Percentiles rank a stretch among this genome's conserved stretches.
Conservation (phyloP, 768 basidiomycete genomes). For the Collybia sp. region DNA sequence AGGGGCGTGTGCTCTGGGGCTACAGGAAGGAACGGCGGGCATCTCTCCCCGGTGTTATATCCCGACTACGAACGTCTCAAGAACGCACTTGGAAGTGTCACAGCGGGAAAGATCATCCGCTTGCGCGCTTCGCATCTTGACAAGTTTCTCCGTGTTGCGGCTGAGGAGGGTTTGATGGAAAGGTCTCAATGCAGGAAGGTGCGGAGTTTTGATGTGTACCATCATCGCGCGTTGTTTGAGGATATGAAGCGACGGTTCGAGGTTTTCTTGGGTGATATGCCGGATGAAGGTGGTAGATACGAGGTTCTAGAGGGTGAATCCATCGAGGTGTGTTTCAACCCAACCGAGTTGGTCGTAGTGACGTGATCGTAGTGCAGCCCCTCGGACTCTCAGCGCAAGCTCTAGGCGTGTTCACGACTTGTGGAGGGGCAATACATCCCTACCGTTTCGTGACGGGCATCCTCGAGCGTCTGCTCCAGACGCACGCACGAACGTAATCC, state of each 20-base stretch:
- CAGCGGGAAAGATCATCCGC: slow-evolving; percentile 49
- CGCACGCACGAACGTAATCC: slow-evolving; percentile 44
- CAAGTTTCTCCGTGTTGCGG: slow-evolving; percentile 42
- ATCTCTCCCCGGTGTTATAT: slow-evolving; percentile 56
- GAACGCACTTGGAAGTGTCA: slow-evolving; percentile 35
- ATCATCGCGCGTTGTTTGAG: slow-evolving; percentile 33
- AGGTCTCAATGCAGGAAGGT: slow-evolving; percentile 55
- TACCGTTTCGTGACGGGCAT: slow-evolving; percentile 66
- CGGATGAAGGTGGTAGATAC: slow-evolving; percentile 35
- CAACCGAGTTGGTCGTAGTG: neutral
- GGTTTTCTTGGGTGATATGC: slow-evolving; percentile 45
- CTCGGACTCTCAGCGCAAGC: slow-evolving; percentile 41
- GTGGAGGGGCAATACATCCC: slow-evolving; percentile 62
- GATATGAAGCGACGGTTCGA: slow-evolving; percentile 38
- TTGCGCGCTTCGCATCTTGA: slow-evolving; percentile 59
- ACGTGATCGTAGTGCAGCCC: slow-evolving; percentile 26
- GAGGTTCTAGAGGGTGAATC: slow-evolving; percentile 23
- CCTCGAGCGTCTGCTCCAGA: slow-evolving; percentile 43
- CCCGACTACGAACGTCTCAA: slow-evolving; percentile 51
- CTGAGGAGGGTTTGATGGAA: slow-evolving; percentile 46
- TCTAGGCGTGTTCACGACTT: slow-evolving; percentile 46
- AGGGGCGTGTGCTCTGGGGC: slow-evolving; percentile 74
- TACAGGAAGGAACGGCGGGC: slow-evolving; percentile 74
- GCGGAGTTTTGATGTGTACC: slow-evolving; percentile 55
- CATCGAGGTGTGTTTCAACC: slow-evolving; percentile 19